These are phyloP conservation scores for Eryngium alpinum DNA, from an alignment of 140 eudicot species.

Conservation along the genomic window DNA sequence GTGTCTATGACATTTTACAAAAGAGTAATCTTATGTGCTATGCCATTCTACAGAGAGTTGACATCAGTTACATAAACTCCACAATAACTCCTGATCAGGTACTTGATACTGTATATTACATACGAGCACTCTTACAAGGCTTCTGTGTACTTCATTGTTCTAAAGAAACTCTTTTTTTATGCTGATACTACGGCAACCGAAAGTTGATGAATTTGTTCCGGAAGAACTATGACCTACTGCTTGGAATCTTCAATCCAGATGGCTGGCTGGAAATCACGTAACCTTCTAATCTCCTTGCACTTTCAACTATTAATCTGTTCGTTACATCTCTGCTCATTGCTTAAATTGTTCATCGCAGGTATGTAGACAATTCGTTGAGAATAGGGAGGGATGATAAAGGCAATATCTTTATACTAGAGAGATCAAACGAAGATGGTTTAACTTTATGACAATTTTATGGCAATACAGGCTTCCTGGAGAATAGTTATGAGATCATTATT, in stretches of 20 bases:
- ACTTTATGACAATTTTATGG: conserved; percentile 10
- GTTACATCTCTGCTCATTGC: not conserved
- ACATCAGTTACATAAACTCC: conserved; percentile 56
- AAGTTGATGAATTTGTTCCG: conserved; percentile 80
- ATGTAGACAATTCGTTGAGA: conserved; percentile 66
- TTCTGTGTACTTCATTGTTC: not conserved
- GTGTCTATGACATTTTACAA: not conserved
- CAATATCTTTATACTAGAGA: conserved; percentile 76
- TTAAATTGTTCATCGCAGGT: conserved; percentile 44
- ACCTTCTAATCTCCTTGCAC: conserved; percentile 26
- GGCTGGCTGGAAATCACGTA: conserved; percentile 98
- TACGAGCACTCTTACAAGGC: not conserved
- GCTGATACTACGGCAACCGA: not conserved
- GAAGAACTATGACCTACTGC: conserved; percentile 71
- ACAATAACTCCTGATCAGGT: conserved; percentile 79
- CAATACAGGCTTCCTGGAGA: not conserved
- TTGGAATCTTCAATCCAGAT: conserved; percentile 80
- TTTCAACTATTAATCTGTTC: not conserved
- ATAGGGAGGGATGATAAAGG: conserved; percentile 94
- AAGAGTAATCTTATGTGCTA: not conserved
- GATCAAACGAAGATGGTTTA: conserved; percentile 35
- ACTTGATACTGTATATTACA: not conserved
- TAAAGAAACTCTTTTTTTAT: not conserved
- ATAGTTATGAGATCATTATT: not conserved
- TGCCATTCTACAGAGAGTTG: conserved; percentile 52